Evolutionary conservation across 257 asterid species (phyloP).

Genomic region (Ophiorrhiza pumila): DNA sequence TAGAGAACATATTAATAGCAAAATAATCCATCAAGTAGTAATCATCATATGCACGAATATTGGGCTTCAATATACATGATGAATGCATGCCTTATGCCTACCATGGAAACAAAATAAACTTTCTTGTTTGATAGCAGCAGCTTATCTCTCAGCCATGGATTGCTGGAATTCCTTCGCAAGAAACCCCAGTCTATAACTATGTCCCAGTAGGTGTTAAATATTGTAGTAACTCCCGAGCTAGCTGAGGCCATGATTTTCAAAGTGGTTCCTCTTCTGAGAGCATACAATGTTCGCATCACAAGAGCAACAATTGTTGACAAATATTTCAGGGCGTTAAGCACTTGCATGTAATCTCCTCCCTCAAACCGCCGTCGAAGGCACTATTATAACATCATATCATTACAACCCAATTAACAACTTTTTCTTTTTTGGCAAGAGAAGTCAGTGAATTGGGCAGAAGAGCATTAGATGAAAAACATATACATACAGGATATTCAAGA

Average conservation of each 20-base stretch:
- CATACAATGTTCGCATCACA: conserved; percentile 52
- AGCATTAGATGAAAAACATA: too few relatives aligned
- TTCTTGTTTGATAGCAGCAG: conserved; percentile 56
- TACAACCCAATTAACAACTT: too few relatives aligned
- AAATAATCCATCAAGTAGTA: background rate
- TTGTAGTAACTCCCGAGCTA: conserved; percentile 58
- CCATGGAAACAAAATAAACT: conserved; percentile 72
- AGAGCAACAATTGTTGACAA: conserved; percentile 68
- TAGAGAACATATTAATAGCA: too few relatives aligned
- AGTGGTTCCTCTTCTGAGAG: conserved; percentile 21
- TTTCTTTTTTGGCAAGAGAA: background rate
- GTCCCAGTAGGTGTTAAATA: conserved; percentile 74
- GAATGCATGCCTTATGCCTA: conserved; percentile 33
- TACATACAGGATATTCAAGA: too few relatives aligned
- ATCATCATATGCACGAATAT: background rate
- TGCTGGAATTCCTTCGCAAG: conserved; percentile 44
- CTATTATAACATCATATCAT: conserved; percentile 18
- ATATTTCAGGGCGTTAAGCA: conserved; percentile 54
- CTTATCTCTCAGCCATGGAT: conserved; percentile 83
- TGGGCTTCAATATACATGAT: too few relatives aligned
- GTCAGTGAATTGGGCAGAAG: background rate
- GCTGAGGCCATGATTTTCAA: conserved; percentile 53
- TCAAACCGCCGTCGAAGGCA: conserved; percentile 60
- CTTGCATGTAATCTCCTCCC: conserved; percentile 48
- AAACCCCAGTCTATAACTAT: conserved; percentile 84